Percentiles rank a stretch among this genome's conserved stretches.
Evolutionary conservation across 2,329 filamentous ascomycete species (phyloP).

Genomic region (Lanzia echinophila): DNA sequence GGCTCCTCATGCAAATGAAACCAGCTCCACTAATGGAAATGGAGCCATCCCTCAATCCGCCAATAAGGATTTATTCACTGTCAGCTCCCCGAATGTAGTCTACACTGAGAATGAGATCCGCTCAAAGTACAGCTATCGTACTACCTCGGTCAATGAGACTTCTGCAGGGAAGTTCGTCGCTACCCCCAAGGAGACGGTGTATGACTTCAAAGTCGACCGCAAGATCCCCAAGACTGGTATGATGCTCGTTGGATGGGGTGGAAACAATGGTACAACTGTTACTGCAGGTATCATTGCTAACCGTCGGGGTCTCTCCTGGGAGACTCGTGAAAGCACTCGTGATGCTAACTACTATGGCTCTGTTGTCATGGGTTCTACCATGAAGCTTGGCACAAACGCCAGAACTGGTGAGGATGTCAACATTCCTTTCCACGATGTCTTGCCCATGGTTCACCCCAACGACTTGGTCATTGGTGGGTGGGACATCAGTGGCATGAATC

Average conservation of each 20-base stretch:
- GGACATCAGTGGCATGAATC: constrained; percentile 90
- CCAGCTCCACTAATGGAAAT: constrained; percentile 55
- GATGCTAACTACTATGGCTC: constrained; percentile 97
- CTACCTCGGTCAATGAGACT: constrained; percentile 67
- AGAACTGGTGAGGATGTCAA: constrained; percentile 86
- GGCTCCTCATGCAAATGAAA: constrained; percentile 82
- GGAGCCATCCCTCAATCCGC: constrained; percentile 35
- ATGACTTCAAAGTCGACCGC: constrained; percentile 97
- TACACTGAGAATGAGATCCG: constrained; percentile 86
- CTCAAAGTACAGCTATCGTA: constrained; percentile 95
- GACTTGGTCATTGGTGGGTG: constrained; percentile 92
- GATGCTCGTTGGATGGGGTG: constrained; percentile 97
- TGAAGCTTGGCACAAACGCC: constrained; percentile 88
- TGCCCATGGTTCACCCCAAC: constrained; percentile 96
- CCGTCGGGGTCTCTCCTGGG: constrained; percentile 77
- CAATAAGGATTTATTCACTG: constrained; percentile 66
- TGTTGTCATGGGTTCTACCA: constrained; percentile 91
- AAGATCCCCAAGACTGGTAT: constrained; percentile 88
- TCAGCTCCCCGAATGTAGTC: constrained; percentile 84
- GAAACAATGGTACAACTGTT: constrained; percentile 96
- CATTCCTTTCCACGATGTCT: constrained; percentile 87
- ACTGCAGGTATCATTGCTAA: constrained; percentile 97
- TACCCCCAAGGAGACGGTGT: constrained; percentile 78
- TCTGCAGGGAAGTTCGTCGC: constrained; percentile 73
- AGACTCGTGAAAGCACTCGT: constrained; percentile 82